Evolutionary conservation across 257 asterid species (phyloP).

Genomic region (Capsicum pubescens): DNA sequence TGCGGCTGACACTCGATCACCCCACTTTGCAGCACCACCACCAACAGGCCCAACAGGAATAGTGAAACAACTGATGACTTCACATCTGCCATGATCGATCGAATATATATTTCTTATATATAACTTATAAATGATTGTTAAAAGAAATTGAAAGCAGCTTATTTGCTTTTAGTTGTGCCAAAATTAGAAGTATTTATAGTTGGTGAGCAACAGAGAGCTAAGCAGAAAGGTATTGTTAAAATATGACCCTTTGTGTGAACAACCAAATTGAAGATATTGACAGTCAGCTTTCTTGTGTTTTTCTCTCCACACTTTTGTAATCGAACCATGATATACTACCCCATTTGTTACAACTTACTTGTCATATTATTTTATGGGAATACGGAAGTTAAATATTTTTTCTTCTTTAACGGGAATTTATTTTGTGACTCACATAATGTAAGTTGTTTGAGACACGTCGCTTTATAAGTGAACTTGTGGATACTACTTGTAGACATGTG

Average conservation of each 20-base stretch:
- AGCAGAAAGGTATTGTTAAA: background rate
- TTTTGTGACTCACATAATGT: background rate
- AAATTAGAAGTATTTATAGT: background rate
- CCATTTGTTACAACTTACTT: background rate
- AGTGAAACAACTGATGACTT: constrained; percentile 2
- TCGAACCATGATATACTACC: background rate
- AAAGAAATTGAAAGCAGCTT: background rate
- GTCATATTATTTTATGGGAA: too few species aligned
- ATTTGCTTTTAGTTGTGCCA: background rate
- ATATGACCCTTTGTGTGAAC: constrained; percentile 37
- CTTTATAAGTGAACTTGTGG: too few species aligned
- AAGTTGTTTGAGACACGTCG: too few species aligned
- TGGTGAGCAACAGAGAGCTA: background rate
- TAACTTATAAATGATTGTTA: background rate
- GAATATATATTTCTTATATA: background rate
- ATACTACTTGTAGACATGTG: too few species aligned
- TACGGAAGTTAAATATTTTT: background rate
- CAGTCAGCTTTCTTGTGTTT: constrained; percentile 15
- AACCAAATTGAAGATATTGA: constrained; percentile 33
- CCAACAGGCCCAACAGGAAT: constrained; percentile 27
- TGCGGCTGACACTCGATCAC: constrained; percentile 36
- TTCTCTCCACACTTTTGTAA: background rate
- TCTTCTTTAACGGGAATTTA: background rate
- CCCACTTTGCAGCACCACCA: constrained; percentile 33
- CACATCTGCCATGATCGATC: background rate